Conservation (phyloP, 1,284 basidiomycete genomes). For the Fomitopsis pinicola region DNA sequence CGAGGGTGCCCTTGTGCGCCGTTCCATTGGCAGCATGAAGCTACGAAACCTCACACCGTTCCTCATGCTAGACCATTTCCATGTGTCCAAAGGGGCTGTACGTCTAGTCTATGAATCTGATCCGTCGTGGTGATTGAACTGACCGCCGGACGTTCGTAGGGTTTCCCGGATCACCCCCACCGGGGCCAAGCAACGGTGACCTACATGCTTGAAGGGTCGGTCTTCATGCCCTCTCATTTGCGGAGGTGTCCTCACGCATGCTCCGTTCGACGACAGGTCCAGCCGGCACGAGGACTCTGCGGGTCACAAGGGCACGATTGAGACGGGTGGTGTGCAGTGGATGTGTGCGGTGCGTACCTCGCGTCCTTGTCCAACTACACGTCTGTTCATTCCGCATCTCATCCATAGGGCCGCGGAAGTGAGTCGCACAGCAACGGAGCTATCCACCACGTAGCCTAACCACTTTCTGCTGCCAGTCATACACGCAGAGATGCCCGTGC, state of each 20-base stretch:
- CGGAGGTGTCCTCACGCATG: neutral
- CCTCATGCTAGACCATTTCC: conserved; percentile 84
- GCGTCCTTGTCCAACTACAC: neutral
- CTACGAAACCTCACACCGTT: conserved; percentile 88
- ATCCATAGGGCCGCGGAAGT: conserved; percentile 36
- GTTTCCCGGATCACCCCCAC: conserved; percentile 86
- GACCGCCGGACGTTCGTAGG: conserved; percentile 27
- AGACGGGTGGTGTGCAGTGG: conserved; percentile 89
- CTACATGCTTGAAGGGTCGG: conserved; percentile 82
- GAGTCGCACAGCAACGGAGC: conserved; percentile 14
- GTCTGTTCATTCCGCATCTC: neutral
- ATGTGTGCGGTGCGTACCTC: conserved; percentile 77
- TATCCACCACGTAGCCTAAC: neutral
- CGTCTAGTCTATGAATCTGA: conserved; percentile 18
- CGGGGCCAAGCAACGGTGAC: conserved; percentile 87
- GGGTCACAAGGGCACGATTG: conserved; percentile 81
- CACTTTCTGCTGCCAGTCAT: conserved; percentile 42
- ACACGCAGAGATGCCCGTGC: conserved; percentile 89
- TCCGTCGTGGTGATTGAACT: neutral
- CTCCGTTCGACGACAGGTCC: conserved; percentile 30
- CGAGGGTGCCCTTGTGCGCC: conserved; percentile 83
- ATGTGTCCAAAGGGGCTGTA: conserved; percentile 59
- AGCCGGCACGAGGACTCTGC: conserved; percentile 90
- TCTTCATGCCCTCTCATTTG: neutral
- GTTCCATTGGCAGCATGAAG: conserved; percentile 78